Base-by-base conservation (phyloP, 2,329 filamentous ascomycete species). In the Reticulascus tulasneorum region DNA sequence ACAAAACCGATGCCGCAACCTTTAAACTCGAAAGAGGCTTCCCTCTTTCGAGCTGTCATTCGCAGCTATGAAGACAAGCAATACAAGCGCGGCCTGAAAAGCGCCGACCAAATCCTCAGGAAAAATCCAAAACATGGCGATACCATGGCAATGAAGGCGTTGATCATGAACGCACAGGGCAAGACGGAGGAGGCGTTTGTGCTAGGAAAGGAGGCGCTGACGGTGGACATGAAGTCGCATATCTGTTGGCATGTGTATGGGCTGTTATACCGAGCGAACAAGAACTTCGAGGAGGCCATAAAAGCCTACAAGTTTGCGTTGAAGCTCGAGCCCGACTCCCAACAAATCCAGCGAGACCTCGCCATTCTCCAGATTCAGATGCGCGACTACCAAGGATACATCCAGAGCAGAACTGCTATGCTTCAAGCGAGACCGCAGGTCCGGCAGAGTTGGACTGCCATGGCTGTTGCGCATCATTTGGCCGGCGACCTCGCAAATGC, bases 201-300 rank as follows among this genome's bases (percentile, higher is more conserved):
- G 29, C 75, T 98, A 41, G 91, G 86, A 55, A 98, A 96, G 67
- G 78, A 89, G 48, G 93, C 94, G 22, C 73, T 98, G 52, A 89
- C 84, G 49, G 88, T 90, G 54, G 90, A 97, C 61, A 97, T 98
- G 90, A 96, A 94, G 70, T 96, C 90, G 54, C 91, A 97, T 65
- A 90, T 98, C 54, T 97, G 90, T 73, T 98, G 93, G 93, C 94
- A 98, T 64, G 93, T 98, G 43, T 98, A 97, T 61, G 93, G 94
- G 21, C 67, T 98, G 49, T 75, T 98, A 33, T 97, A 94, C 66
- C 83, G 91, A 33, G 84, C 87, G 31, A 84, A 86, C 57, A 97
- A 97, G 75, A 97, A 98, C 66, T 97, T 94, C 53, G 93, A 97
- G 62, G 93, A 97, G 67, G 91, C 94, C 9, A 96, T 96, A 69